These are phyloP conservation scores for Blastomyces silverae DNA, from an alignment of 2,329 filamentous ascomycete species.

Conservation along the genomic window DNA sequence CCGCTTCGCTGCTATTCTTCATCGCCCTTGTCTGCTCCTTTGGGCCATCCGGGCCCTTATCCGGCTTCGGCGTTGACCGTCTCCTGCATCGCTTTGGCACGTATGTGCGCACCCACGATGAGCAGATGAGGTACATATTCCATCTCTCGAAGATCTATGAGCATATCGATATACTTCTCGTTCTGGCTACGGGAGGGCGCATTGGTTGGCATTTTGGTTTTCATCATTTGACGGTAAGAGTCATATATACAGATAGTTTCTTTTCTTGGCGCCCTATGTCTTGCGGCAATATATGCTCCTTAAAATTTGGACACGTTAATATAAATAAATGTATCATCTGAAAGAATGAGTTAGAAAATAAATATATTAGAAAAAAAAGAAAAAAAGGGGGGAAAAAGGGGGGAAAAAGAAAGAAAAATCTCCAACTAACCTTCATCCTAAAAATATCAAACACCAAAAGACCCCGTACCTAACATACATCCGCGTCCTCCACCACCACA, in stretches of 20 bases:
- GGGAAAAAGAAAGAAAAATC: background rate
- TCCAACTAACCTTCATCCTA: background rate
- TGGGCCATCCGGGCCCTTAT: background rate
- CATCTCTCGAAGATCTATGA: conserved; percentile 32
- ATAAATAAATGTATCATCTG: background rate
- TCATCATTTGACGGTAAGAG: conserved; percentile 27
- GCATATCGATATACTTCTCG: conserved; percentile 29
- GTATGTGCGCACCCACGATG: conserved; percentile 3
- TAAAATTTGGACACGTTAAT: background rate
- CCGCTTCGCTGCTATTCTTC: conserved; percentile 19
- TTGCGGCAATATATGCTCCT: background rate
- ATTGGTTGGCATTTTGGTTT: conserved; percentile 29
- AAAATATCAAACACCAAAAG: background rate
- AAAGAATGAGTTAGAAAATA: background rate
- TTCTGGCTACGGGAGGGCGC: conserved; percentile 25
- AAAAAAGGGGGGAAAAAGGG: too few relatives aligned
- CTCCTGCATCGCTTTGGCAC: background rate
- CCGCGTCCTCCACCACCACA: conserved; percentile 23
- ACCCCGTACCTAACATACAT: conserved; percentile 29
- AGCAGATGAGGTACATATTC: conserved; percentile 23
- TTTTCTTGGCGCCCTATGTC: background rate
- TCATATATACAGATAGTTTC: background rate
- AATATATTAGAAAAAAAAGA: background rate
- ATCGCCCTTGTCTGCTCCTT: conserved; percentile 10
- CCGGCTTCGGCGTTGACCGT: background rate